Base-by-base conservation (phyloP, 306 rosid genomes). In the Sesbania bispinosa region DNA sequence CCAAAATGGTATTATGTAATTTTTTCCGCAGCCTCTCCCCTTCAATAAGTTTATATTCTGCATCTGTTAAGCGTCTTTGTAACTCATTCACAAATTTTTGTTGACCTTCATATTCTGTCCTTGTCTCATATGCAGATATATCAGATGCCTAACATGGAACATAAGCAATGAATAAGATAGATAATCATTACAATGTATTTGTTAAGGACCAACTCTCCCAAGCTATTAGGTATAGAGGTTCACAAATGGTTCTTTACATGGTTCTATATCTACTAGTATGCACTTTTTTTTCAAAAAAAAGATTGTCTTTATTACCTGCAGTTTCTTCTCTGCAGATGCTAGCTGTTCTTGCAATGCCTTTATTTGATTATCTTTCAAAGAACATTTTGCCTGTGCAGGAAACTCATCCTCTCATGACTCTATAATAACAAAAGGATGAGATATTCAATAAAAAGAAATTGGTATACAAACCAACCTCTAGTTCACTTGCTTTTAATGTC, bases 1-100 rank as follows among this genome's bases (percentile, higher is more conserved):
- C 99, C 96, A 94, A 83, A 67, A 91, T 94, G 62, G 97, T 92
- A 78, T 94, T 94, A 51, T 94, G 99, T 67, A 94, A 79, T 65
- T 89, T 94, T 76, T 94, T 94, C 10, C 99, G 84, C 55, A 94
- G 89, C 83, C 68, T 86, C 64, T 94, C 99, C 77, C 97, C 99
- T 83, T 94, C 99, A 68, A 86, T 81, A 29, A 94, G 87, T 85
- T 94, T 89, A 71, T 52, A 82, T 75, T 94, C 99, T 50, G 95
- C 87, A 77, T 91, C 97, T 9, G 72, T 85, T 64, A 94, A 63
- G 33, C 95, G 90, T 76, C 71, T 84, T 75, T 85, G 88, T 67
- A 94, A 87, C 77, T 90, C 95, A 18, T 55, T 45, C 36, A 94
- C 86, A 15, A 79, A 65, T 46, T 79, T 87, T 70, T 79, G 88